Evolutionary conservation across 1,284 basidiomycete species (phyloP), one percentile per base, ranked within the genome.

Genomic region (Trichosporon sp.): DNA sequence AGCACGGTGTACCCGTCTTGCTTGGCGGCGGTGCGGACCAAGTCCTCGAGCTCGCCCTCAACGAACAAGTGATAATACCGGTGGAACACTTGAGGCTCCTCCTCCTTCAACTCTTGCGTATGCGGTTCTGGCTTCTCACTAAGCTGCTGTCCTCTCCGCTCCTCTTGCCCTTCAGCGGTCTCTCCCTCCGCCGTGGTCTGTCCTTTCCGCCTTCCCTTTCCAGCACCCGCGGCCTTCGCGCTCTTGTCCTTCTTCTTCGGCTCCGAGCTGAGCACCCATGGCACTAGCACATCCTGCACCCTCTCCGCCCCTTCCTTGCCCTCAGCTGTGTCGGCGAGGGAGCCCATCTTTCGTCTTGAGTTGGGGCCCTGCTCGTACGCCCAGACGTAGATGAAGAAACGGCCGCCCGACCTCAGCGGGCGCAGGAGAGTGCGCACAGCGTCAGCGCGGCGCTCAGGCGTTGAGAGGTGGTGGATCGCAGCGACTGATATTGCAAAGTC

Each of bases 361-460:
- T 87, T 79, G 33, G 86, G 84, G 63, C 95, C 92, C 81, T 99
- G 96, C 74, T 97, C 94, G 61, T 91, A 86, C 1, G 95, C 95
- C 96, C 96, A 99, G n/a, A 98, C 96, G 73, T 96, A 97, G 72
- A 99, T 89, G 69, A 99, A 83, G 63, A 94, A 84, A 7, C 92
- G 87, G 64, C 60, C 16, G 52, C 40, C 9, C 49, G 34, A 3
- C 31, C 3, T 86, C 37, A 91, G 85, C 13, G 84, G 82, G 63
- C 85, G 83, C 16, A 93, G 74, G 21, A 94, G 82, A 33, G 86
- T 91, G 82, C 89, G 83, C 4, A 96, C 85, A 1, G 91, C 87
- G n/a, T 82, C 75, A 65, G 82, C 84, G 32, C 94, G 84, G 33
- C 94, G 85, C 62, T 85, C 84, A 11, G 84, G 83, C 0, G 91